These are phyloP conservation scores for Angomonas deanei DNA, from an alignment of 208 protist genomes.

Conservation along the genomic window DNA sequence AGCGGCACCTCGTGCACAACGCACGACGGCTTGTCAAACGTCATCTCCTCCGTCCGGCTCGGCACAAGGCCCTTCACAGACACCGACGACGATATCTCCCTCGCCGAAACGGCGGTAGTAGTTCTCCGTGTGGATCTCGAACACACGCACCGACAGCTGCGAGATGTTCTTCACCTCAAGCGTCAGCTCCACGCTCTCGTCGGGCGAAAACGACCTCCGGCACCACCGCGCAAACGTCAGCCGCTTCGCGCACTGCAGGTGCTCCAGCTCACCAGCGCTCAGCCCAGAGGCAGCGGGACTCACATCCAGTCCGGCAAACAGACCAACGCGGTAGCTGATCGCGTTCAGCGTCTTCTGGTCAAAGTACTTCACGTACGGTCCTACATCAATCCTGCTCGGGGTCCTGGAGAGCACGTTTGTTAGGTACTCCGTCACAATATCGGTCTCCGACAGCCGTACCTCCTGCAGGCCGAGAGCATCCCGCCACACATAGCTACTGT, in stretches of 20 bases:
- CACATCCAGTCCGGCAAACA: conserved; percentile 1
- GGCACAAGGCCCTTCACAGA: not conserved
- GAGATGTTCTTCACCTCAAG: not conserved
- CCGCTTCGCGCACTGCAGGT: not conserved
- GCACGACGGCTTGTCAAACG: not conserved
- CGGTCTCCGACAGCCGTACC: not conserved
- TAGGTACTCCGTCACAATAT: not conserved
- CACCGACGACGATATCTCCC: not conserved
- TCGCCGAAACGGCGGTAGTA: no score
- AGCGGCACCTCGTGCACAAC: conserved; percentile 1
- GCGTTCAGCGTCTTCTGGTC: not conserved
- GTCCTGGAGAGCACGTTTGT: not conserved
- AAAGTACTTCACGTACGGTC: conserved; percentile 5
- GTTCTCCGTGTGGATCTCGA: conserved; percentile 1
- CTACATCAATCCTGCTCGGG: not conserved
- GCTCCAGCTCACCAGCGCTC: not conserved
- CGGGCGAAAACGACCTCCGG: not conserved
- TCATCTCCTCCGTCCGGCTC: not conserved
- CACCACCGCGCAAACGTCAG: not conserved
- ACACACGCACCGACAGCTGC: not conserved
- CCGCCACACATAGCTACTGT: no score
- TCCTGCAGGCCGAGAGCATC: no score
- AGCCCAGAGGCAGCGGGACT: no score
- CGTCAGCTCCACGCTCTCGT: not conserved
- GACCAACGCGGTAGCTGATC: no score